Evolutionary conservation across 2,329 filamentous ascomycete genomes (phyloP).

Genomic region (Rutstroemia sp.): DNA sequence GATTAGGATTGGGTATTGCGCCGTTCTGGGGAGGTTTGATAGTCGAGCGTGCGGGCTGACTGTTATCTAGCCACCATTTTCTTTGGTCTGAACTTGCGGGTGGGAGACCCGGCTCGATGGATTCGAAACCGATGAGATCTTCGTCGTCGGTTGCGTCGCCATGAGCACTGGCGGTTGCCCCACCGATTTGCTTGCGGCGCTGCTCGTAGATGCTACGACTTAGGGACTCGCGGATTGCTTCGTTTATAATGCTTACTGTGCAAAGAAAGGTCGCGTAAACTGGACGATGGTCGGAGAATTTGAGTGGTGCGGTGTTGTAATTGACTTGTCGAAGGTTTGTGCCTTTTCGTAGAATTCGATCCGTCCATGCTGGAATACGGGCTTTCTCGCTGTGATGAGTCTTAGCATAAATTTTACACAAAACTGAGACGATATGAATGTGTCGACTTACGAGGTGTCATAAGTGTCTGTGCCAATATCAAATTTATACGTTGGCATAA

Average conservation of each 20-base stretch:
- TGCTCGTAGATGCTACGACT: conserved; percentile 66
- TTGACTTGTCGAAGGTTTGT: conserved; percentile 72
- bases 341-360: conserved; percentile 84
- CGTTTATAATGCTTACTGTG: conserved; percentile 72
- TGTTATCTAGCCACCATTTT: conserved; percentile 65
- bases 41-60: conserved; percentile 66
- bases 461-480: conserved; percentile 83
- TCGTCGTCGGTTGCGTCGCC: conserved; percentile 67
- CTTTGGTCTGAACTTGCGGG: conserved; percentile 60
- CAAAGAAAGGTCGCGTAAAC: conserved; percentile 88
- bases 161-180: conserved; percentile 49
- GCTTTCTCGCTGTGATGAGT: conserved; percentile 66
- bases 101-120: conserved; percentile 70
- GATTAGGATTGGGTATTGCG: conserved; percentile 62
- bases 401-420: conserved; percentile 25
- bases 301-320: conserved; percentile 75
- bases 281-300: conserved; percentile 92
- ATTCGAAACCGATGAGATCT: conserved; percentile 72
- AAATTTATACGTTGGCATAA: conserved; percentile 93
- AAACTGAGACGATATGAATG: background rate
- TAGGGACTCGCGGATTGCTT: conserved; percentile 62
- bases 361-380: conserved; percentile 94
- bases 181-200: conserved; percentile 59
- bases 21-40: conserved; percentile 57
- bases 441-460: conserved; percentile 68